Percentiles rank a stretch among this genome's conserved stretches.
Conservation (phyloP, 2,329 filamentous ascomycete species). For the Blastomyces parvus region DNA sequence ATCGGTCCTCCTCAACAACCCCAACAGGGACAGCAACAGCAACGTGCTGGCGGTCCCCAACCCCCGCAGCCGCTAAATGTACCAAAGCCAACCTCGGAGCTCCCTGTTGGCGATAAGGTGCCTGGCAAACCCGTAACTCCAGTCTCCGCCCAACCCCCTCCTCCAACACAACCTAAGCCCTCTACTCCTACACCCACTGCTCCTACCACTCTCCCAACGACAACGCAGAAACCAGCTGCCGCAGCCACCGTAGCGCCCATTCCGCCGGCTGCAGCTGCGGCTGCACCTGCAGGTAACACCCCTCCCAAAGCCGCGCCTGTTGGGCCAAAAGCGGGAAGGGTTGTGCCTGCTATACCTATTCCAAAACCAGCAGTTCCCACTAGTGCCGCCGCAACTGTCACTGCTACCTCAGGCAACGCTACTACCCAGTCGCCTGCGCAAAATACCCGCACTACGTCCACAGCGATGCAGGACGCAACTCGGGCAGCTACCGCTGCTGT, state of each 20-base stretch:
- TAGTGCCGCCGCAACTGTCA: conserved; percentile 22
- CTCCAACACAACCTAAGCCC: conserved; percentile 19
- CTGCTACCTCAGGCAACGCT: conserved; percentile 20
- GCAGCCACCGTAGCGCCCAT: conserved; percentile 19
- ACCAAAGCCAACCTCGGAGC: conserved; percentile 35
- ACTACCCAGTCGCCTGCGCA: conserved; percentile 25
- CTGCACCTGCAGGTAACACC: conserved; percentile 2
- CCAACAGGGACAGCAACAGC: conserved; percentile 28
- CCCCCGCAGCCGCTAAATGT: conserved; percentile 23
- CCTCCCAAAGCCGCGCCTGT: conserved; percentile 15
- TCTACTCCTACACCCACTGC: conserved; percentile 19
- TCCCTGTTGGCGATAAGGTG: conserved; percentile 33
- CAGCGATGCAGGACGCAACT: conserved; percentile 39
- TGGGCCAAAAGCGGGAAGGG: conserved; percentile 32
- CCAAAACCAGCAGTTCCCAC: conserved; percentile 28
- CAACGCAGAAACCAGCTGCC: conserved; percentile 16
- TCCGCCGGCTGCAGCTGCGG: conserved; percentile 10
- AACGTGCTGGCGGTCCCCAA: conserved; percentile 21
- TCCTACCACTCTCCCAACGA: conserved; percentile 16
- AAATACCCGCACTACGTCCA: conserved; percentile 15
- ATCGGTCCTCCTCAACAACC: conserved; percentile 47
- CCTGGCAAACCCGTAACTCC: conserved; percentile 28
- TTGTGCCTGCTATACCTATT: conserved; percentile 40
- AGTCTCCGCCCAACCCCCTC: conserved; percentile 20
- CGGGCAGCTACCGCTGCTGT: conserved; percentile 43